Base-by-base conservation (phyloP, 441 rosid genomes). In the Manihot esculenta region DNA sequence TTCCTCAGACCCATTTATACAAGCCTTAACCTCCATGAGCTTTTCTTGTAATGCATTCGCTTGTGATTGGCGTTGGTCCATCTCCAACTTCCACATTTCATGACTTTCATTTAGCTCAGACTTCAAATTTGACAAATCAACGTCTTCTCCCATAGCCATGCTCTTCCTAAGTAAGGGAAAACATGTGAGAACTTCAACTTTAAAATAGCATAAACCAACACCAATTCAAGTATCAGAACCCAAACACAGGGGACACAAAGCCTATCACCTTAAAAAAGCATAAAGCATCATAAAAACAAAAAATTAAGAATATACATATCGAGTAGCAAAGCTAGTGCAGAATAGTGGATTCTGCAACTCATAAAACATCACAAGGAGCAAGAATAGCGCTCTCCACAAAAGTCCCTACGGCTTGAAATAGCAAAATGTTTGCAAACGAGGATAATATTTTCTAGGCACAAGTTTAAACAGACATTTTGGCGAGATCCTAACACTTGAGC, bases 1-100 rank as follows among this genome's bases (percentile, higher is more conserved):
- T 82, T 83, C 89, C 27, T 85, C 91, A 8, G 94, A 87, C 59
- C 83, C 88, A 55, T 85, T 79, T 71, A 89, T 74, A 67, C 81
- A 84, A 67, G 86, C 85, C 72, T 86, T 90, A 42, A 87, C 84
- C 78, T 88, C 89, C 77, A 86, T 62, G 70, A 92, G 79, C 69
- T 89, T 86, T 63, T 70, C 83, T 71, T 86, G 91, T 70, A 85
- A 84, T 1, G 57, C 53, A 81, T 83, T 92, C 67, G 84, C 84
- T 78, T 84, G 89, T 2, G 82, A 62, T 30, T 85, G 81, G 66
- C 77, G 72, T 64, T 59, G 71, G 58, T 72, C 88, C 84, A 84
- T 80, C 77, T 88, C 97, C 74, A 72, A 84, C 76, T 79, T 84
- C 90, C 90, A 85, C 53, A 74, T 61, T 71, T 84, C 91, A 69